These are phyloP conservation scores for Penicillium sp. DNA, from an alignment of 2,329 filamentous ascomycete genomes.

Conservation along the genomic window DNA sequence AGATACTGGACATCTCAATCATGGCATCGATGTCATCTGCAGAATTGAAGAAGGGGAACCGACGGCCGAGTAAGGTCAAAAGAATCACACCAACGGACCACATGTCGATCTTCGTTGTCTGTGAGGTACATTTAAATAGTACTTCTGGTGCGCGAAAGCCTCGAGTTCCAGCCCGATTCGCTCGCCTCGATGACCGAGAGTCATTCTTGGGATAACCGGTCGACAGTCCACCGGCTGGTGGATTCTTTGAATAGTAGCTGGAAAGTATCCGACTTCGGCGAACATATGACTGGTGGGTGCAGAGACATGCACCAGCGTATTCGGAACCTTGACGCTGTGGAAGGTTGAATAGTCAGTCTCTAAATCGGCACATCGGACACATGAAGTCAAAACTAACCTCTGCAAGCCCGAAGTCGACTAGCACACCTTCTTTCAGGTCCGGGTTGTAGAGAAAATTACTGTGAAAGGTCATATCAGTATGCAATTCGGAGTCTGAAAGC, in stretches of 20 bases:
- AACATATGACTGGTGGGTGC: slow-evolving; percentile 64
- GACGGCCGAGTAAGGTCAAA: slow-evolving; percentile 85
- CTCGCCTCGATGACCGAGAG: slow-evolving; percentile 79
- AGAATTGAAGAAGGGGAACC: slow-evolving; percentile 98
- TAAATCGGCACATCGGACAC: not conserved
- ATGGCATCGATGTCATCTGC: slow-evolving; percentile 97
- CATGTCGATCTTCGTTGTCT: slow-evolving; percentile 91
- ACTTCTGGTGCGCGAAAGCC: slow-evolving; percentile 97
- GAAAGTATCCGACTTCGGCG: slow-evolving; percentile 60
- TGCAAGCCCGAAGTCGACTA: slow-evolving; percentile 98
- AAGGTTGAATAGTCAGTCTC: slow-evolving; percentile 9
- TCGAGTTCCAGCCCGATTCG: slow-evolving; percentile 90
- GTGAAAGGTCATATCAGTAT: slow-evolving; percentile 5
- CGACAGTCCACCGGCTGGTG: slow-evolving; percentile 47
- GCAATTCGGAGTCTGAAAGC: not conserved
- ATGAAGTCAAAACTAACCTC: slow-evolving; percentile 52
- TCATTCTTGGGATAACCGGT: slow-evolving; percentile 85
- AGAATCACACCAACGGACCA: slow-evolving; percentile 98
- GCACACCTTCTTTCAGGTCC: slow-evolving; percentile 70
- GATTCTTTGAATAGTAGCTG: slow-evolving; percentile 60
- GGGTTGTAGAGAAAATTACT: slow-evolving; percentile 91
- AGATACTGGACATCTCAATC: slow-evolving; percentile 96
- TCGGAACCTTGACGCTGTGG: slow-evolving; percentile 57
- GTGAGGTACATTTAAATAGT: slow-evolving; percentile 92
- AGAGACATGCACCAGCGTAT: slow-evolving; percentile 64